phyloP scores from a whole-genome alignment of 2,329 filamentous ascomycete species.

The Byssoonygena ceratinophila region DNA sequence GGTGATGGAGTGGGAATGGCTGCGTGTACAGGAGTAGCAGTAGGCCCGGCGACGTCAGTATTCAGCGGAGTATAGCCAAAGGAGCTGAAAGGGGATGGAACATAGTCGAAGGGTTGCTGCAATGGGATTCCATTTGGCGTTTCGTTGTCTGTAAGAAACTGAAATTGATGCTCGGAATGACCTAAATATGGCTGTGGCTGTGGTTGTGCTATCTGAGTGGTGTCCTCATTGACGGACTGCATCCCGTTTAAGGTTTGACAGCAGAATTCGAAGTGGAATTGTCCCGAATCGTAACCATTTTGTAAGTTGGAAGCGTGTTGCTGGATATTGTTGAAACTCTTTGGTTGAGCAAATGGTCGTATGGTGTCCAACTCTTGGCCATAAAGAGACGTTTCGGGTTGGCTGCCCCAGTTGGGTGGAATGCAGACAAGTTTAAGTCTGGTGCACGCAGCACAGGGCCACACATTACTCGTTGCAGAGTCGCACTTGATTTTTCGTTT shows the following conservation, averaged over 20 bases:
- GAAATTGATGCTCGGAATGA: constrained; percentile 21
- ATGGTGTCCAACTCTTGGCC: neutral
- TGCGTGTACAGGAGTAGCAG: neutral
- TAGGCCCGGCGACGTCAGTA: neutral
- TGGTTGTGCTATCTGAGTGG: constrained; percentile 31
- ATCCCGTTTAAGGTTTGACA: neutral
- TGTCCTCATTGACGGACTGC: constrained; percentile 33
- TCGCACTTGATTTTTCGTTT: constrained; percentile 97
- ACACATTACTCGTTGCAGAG: constrained; percentile 90
- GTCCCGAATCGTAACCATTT: neutral
- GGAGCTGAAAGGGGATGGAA: neutral
- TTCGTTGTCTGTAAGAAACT: constrained; percentile 27
- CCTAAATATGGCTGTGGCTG: constrained; percentile 27
- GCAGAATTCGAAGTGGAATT: constrained; percentile 3
- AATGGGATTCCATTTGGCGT: constrained; percentile 10
- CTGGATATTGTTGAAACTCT: neutral
- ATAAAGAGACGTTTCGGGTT: neutral
- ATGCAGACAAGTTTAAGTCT: constrained; percentile 88
- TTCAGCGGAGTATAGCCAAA: neutral
- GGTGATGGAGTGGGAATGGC: constrained; percentile 1
- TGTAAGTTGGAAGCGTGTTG: neutral
- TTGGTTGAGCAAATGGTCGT: neutral
- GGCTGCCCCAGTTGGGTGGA: constrained; percentile 52
- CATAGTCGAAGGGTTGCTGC: neutral
- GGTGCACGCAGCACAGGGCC: constrained; percentile 91